Base-by-base conservation (phyloP, 78 protist genomes). In the Anaeramoeba ignava region DNA sequence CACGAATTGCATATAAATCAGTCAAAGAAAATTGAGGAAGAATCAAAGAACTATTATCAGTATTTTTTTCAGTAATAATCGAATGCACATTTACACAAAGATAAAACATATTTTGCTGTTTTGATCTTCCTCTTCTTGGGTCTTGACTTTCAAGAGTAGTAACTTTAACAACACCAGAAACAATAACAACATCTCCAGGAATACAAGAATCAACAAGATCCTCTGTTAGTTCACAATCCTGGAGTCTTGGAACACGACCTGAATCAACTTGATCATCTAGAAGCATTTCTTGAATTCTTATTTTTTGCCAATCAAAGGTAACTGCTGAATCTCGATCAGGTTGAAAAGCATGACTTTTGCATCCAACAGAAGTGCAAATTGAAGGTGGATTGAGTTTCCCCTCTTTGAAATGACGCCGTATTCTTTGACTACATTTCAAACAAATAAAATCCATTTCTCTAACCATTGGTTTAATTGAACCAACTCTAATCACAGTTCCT, bases 181-280 rank as follows among this genome's bases (percentile, higher is more conserved):
- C 86, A 0, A 91, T 86, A 1, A 95, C 91, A 0, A 90, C 91
- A 39, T 96, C 99, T 0, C 99, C 99, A 0, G 96, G 97, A n/a
- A 87, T 88, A 17, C 96, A 90, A 0, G 80, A 33, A 39, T 92
- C 93, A 41, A 91, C 90, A 12, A 95, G 68, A 33, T 93, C 97
- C 3, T 86, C 93, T 0, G 91, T 84, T 33, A 96, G 81, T 84
- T 96, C 98, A 40, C 94, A 91, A 41, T 96, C 97, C 2, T 92
- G 38, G 17, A 91, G 88, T 37, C 96, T 89, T 0, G 99, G 99
- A 12, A 96, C 88, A 37, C 98, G 90, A 3, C 97, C 96, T 2
- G 84, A 78, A 3, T 92, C 92, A 12, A n/a, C 0, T 12, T 33
- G 33, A 40, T 83, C 87, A 33, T 86, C 91, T 27, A 42, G 88